Conservation (phyloP, 495 filamentous ascomycete species). For the Xylaria nigripes region DNA sequence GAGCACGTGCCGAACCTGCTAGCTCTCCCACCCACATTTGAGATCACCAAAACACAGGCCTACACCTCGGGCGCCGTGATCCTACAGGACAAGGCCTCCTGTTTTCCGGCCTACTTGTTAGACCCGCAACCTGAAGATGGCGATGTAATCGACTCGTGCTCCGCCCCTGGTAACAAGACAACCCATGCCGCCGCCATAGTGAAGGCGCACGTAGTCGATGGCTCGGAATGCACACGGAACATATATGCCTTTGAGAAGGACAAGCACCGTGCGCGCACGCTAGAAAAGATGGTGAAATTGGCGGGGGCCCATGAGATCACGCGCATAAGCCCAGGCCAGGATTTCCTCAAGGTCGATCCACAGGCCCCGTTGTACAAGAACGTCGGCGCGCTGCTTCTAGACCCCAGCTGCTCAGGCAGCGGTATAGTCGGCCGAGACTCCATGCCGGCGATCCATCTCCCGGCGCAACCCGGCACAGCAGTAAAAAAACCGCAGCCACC, state of each 20-base stretch:
- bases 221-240: constrained; percentile 23
- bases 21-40: constrained; percentile 58
- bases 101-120: constrained; percentile 84
- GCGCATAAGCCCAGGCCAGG: constrained; percentile 57
- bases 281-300: constrained; percentile 71
- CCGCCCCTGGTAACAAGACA: constrained; percentile 95
- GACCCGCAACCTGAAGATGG: constrained; percentile 53
- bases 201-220: constrained; percentile 23
- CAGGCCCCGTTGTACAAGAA: constrained; percentile 37
- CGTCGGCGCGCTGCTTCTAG: constrained; percentile 70
- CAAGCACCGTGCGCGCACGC: constrained; percentile 52
- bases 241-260: constrained; percentile 70
- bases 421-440: constrained; percentile 87
- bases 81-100: constrained; percentile 92
- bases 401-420: constrained; percentile 90
- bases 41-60: constrained; percentile 59
- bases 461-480: constrained; percentile 34
- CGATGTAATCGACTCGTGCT: constrained; percentile 79
- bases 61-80: constrained; percentile 74
- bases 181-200: constrained; percentile 81
- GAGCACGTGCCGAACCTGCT: constrained; percentile 73
- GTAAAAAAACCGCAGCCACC: constrained; percentile 11
- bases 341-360: constrained; percentile 73
- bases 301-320: constrained; percentile 63
- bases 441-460: constrained; percentile 50